Percentiles rank a stretch among this genome's conserved stretches.
These are phyloP conservation scores for Albophoma yamanashiensis DNA, from an alignment of 2,329 filamentous ascomycete genomes.

Conservation along the genomic window DNA sequence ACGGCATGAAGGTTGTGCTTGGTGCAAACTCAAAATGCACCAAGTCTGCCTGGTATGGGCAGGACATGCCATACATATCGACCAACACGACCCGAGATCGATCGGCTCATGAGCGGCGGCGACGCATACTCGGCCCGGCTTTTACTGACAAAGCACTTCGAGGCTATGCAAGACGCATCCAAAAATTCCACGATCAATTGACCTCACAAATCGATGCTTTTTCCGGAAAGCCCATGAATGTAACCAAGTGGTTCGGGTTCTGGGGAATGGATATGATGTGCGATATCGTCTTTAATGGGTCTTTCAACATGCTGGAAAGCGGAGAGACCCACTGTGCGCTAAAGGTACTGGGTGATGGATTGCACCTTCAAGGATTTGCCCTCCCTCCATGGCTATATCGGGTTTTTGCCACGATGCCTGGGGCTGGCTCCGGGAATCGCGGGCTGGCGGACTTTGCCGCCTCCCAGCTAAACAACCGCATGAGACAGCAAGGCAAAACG, in stretches of 20 bases:
- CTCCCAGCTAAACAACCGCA: neutral
- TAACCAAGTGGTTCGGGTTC: slow-evolving; percentile 2
- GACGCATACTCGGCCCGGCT: neutral
- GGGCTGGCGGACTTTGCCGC: neutral
- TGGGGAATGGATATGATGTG: slow-evolving; percentile 4
- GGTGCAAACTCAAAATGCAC: slow-evolving; percentile 1
- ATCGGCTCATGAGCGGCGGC: neutral
- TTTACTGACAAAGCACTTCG: neutral
- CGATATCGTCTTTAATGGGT: slow-evolving; percentile 3
- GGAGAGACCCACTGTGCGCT: slow-evolving; percentile 1
- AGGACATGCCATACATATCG: neutral
- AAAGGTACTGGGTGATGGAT: neutral
- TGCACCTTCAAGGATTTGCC: neutral
- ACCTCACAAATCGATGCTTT: neutral
- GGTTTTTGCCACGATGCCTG: neutral
- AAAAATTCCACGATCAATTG: slow-evolving; percentile 1
- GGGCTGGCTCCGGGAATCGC: neutral
- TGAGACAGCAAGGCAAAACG: neutral
- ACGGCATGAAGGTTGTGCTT: neutral
- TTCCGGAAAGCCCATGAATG: neutral
- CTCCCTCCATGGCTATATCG: slow-evolving; percentile 1
- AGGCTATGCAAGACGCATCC: neutral
- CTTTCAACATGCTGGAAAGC: slow-evolving; percentile 1
- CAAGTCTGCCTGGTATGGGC: slow-evolving; percentile 1
- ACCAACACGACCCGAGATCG: slow-evolving; percentile 1